These are phyloP conservation scores for Coemansia sp. DNA, from an alignment of 192 early-diverging fungal species.

Conservation along the genomic window DNA sequence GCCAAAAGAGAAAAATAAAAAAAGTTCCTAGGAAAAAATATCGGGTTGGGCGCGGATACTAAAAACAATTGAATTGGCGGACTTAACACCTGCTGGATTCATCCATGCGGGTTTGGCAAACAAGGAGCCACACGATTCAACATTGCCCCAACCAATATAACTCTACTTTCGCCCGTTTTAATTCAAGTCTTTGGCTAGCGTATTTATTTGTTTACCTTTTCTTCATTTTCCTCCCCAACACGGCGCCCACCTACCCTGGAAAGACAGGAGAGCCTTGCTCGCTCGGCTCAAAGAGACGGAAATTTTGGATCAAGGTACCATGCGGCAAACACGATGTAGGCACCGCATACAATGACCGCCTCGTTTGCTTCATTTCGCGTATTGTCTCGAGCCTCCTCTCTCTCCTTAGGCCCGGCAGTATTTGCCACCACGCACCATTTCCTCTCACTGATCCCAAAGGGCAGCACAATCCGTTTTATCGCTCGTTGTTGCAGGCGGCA, in stretches of 20 bases:
- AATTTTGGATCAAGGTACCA: constrained; percentile 4
- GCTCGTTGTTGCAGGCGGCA: neutral
- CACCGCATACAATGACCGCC: constrained; percentile 10
- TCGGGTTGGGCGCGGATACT: constrained; percentile 8
- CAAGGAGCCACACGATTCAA: constrained; percentile 6
- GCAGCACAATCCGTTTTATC: neutral
- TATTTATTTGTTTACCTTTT: neutral
- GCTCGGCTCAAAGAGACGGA: neutral
- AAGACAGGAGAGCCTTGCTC: neutral
- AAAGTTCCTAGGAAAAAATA: neutral
- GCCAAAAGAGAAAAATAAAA: neutral
- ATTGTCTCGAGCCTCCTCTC: neutral
- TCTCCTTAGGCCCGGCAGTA: neutral
- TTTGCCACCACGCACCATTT: neutral
- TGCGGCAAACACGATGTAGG: neutral
- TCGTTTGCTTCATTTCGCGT: neutral
- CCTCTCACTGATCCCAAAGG: neutral
- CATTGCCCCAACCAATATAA: constrained; percentile 6
- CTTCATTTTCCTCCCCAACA: neutral
- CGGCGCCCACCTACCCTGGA: neutral
- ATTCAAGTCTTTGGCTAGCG: neutral
- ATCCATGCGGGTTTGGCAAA: constrained; percentile 4
- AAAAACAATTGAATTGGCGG: constrained; percentile 2
- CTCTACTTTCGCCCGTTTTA: neutral
- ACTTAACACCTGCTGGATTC: constrained; percentile 1